A percentile compares a stretch with the other conserved stretches of the same genome.
phyloP scores from a whole-genome alignment of 176 grass and related monocot species.

The Eremochloa ophiuroides region DNA sequence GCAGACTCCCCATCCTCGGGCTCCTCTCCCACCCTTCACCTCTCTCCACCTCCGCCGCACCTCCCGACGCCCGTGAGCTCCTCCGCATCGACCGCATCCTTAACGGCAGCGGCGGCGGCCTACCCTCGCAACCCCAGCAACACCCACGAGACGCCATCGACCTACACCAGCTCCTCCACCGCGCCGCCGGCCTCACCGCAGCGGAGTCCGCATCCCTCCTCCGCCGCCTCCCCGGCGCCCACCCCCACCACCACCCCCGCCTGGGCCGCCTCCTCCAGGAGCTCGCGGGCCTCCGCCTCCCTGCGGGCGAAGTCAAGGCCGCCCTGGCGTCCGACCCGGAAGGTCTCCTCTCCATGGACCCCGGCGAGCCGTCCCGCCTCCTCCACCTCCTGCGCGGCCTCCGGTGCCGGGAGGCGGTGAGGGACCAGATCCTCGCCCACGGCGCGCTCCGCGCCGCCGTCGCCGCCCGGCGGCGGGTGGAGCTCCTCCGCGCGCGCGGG shows the following conservation, averaged over 20 bases:
- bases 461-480: slow-evolving; percentile 47
- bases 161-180: background rate
- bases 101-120: background rate
- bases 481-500: slow-evolving; percentile 58
- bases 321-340: slow-evolving; percentile 34
- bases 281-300: slow-evolving; percentile 46
- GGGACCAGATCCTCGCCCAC: slow-evolving; percentile 37
- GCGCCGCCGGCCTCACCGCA: background rate
- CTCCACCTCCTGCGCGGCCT: slow-evolving; percentile 47
- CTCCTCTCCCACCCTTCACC: background rate
- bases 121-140: background rate
- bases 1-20: background rate
- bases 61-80: slow-evolving; percentile 30
- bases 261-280: slow-evolving; percentile 51
- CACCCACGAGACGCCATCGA: background rate
- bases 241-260: background rate
- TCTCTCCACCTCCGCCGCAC: slow-evolving; percentile 7
- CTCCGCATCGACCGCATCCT: slow-evolving; percentile 56
- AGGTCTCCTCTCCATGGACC: slow-evolving; percentile 56
- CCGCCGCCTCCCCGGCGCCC: background rate
- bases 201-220: slow-evolving; percentile 21
- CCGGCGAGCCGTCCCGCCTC: slow-evolving; percentile 56
- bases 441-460: slow-evolving; percentile 48
- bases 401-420: slow-evolving; percentile 58
- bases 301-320: slow-evolving; percentile 30